Conservation (phyloP, 345 rosid genomes). For the Eucalyptus viminalis region DNA sequence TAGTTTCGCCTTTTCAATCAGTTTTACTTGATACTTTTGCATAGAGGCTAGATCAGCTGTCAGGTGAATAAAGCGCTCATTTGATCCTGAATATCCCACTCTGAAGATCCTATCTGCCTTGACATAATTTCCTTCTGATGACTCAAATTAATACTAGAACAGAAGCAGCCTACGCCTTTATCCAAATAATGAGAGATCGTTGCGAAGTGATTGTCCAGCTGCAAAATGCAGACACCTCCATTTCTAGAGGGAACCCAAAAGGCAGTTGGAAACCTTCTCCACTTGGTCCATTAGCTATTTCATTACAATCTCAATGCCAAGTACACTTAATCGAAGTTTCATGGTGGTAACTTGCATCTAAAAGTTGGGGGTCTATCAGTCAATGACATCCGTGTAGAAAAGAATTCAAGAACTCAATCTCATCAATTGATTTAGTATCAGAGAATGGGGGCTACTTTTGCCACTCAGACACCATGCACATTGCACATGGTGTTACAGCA, state of each 20-base stretch:
- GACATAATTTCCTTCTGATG: neutral
- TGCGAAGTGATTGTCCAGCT: neutral
- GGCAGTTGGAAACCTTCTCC: neutral
- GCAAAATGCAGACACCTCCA: neutral
- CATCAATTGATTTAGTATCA: neutral
- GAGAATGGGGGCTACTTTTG: neutral
- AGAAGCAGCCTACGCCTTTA: neutral
- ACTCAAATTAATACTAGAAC: neutral
- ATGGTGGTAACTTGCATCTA: neutral
- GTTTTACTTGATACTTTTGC: neutral
- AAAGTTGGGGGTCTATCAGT: neutral
- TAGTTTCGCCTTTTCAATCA: neutral
- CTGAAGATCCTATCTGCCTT: neutral
- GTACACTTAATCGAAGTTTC: neutral
- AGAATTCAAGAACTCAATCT: neutral
- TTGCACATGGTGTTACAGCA: neutral
- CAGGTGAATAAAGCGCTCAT: neutral
- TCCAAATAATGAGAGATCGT: neutral
- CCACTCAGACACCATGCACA: neutral
- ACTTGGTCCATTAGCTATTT: neutral
- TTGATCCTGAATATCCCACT: neutral
- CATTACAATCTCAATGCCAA: neutral
- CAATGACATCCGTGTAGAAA: neutral
- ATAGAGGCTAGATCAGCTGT: neutral
- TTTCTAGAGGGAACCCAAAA: neutral